Conservation (phyloP, 257 asterid genomes). For the Misopates orontium region DNA sequence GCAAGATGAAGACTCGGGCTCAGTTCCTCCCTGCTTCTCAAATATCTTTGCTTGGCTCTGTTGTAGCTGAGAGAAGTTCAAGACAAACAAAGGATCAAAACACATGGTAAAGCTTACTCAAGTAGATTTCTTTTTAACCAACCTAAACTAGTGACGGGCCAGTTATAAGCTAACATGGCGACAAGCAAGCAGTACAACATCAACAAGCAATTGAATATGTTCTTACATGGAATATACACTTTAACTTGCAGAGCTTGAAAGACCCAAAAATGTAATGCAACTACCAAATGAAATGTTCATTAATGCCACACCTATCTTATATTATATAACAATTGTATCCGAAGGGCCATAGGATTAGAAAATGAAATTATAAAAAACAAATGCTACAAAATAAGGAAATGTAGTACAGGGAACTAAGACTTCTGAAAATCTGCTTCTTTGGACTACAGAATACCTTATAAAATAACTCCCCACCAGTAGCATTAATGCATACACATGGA, state of each 20-base stretch:
- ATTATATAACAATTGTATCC: neutral
- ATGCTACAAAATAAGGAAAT: neutral
- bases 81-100: conserved; percentile 2
- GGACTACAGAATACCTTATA: neutral
- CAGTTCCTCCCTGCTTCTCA: conserved; percentile 61
- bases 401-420: neutral
- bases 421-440: neutral
- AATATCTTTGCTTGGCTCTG: conserved; percentile 79
- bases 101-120: conserved; percentile 7
- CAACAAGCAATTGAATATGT: neutral
- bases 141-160: conserved; percentile 11
- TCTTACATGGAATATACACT: neutral
- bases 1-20: conserved; percentile 87
- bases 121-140: neutral
- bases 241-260: neutral
- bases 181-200: too few species aligned
- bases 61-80: conserved; percentile 54
- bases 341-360: neutral
- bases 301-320: neutral
- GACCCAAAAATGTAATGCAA: neutral
- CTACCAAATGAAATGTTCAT: neutral
- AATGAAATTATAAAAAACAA: too few species aligned
- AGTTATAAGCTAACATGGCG: too few species aligned
- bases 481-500: too few species aligned
- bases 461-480: too few species aligned